Evolutionary conservation across 257 asterid genomes (phyloP), one percentile per base, ranked within the genome.

Genomic region (Capsicum pubescens): DNA sequence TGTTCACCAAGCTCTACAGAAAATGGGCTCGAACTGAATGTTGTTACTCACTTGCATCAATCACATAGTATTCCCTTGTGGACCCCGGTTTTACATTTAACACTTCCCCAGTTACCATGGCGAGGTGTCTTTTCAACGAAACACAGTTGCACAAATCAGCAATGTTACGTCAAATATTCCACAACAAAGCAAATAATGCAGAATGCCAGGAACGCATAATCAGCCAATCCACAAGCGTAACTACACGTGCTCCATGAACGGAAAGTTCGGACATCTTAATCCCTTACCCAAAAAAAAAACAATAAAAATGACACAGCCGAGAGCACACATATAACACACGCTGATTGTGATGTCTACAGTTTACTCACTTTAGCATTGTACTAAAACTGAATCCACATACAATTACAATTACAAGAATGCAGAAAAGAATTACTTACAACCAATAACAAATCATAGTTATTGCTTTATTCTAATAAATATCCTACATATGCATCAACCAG

Each of bases 391-490:
- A 76, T 54, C 48, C 48, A 76, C 48, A 8, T 13, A 57, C 19
- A 52, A 15, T 76, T 76, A 26, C 15, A 54, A 52, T n/a, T 76
- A 76, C 81, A 76, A 76, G 19, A 54, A 76, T 76, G 48, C 81
- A 26, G 26, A 76, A 76, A 76, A 26, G 81, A 76, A 52, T 52
- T 76, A 76, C 50, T 76, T 76, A 26, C 64, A 76, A 54, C 6
- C 46, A 54, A 76, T 54, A 26, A 76, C 61, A 76, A 76, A 76
- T 48, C 64, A 26, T 44, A 54, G 48, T 52, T 76, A 32, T 32
- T 54, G 64, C 46, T 50, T 15, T 26, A 26, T 54, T 35, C 63
- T 21, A 26, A 54, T 76, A 76, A 21, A 26, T 54, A 26, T 54
- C 64, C 63, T 52, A 54, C 48, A 39, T 14, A 76, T 76, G 81